A percentile compares a stretch with the other conserved stretches of the same genome.
phyloP scores from a whole-genome alignment of 2,329 filamentous ascomycete species.

The Penicillium corylophilum region DNA sequence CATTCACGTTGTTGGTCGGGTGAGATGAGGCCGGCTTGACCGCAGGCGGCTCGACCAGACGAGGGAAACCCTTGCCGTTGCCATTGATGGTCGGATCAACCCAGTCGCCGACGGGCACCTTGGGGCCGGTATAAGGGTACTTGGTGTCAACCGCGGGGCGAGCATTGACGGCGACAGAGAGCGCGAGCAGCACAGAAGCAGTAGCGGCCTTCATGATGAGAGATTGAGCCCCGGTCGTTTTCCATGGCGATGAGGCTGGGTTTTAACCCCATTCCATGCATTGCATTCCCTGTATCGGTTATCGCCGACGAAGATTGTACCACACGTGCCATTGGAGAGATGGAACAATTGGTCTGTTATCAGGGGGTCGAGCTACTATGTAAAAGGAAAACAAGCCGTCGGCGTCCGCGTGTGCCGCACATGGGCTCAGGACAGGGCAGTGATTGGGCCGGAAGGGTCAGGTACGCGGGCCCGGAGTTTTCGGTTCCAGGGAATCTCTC shows the following conservation, averaged over 20 bases:
- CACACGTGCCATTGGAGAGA: neutral
- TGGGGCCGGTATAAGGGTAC: slow-evolving; percentile 52
- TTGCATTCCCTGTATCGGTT: neutral
- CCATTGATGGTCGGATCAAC: slow-evolving; percentile 52
- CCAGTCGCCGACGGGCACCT: slow-evolving; percentile 53
- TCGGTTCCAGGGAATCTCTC: too few species aligned
- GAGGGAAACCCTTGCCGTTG: slow-evolving; percentile 54
- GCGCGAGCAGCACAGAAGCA: slow-evolving; percentile 21
- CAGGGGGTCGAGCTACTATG: neutral
- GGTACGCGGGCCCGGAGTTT: neutral
- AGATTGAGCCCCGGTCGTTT: neutral
- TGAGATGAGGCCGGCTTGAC: slow-evolving; percentile 46
- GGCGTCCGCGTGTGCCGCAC: neutral
- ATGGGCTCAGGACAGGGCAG: neutral
- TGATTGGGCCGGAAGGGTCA: neutral
- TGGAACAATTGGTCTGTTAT: neutral
- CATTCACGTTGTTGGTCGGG: slow-evolving; percentile 55
- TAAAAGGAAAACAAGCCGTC: neutral
- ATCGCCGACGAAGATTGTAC: neutral
- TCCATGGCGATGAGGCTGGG: neutral
- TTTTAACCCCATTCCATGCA: neutral
- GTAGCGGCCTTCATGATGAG: slow-evolving; percentile 23
- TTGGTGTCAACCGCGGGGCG: slow-evolving; percentile 41
- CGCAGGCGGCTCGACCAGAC: slow-evolving; percentile 52
- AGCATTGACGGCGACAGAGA: slow-evolving; percentile 22